Base-by-base conservation (phyloP, 2,329 filamentous ascomycete genomes). In the Nemania sp. region DNA sequence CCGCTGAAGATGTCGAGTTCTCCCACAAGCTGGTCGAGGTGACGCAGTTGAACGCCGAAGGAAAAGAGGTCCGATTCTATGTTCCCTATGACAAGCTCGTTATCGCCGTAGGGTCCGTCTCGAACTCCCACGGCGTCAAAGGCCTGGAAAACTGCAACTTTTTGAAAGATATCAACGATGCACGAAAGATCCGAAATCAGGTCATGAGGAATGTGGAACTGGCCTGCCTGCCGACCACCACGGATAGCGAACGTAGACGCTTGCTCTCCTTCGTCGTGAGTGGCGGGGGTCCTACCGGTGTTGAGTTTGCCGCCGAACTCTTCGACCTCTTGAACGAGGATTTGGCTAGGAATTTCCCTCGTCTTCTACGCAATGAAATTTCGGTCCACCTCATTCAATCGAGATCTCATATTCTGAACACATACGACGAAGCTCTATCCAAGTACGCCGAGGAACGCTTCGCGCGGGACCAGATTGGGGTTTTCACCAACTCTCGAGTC, bases 261-360 rank as follows among this genome's bases (percentile, higher is more conserved):
- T 80, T 99, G 15, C 82, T 99, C 4, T 98, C 95, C 0, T 99
- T 99, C 71, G 95, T 97, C n/a, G 80, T 99, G 59, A 94, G 91
- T 72, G 95, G 95, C 55, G 95, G 95, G 69, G 95, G 95, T 0
- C 95, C 95, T 3, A 99, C 95, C 0, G 95, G 95, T 62, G 95
- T 99, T 37, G 95, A 99, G 74, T 99, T 99, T 70, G 96, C 96
- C 1, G 95, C 95, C 5, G 95, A 99, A 74, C 83, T 99, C 6
- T 98, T 90, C 74, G 95, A 99, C 75, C 88, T 99, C 75, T 82
- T 99, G 15, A 99, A 99, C 72, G 96, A 99, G 75, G 95, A 99
- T 73, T 77, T 99, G 45, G 88, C 88, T 45, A 81, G 83, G 54
- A 87, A 90, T 69, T 99, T 97, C 75, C 95, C 95, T 2, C 88